Conservation (phyloP, 116 monocot species). For the Posidonia oceanica region DNA sequence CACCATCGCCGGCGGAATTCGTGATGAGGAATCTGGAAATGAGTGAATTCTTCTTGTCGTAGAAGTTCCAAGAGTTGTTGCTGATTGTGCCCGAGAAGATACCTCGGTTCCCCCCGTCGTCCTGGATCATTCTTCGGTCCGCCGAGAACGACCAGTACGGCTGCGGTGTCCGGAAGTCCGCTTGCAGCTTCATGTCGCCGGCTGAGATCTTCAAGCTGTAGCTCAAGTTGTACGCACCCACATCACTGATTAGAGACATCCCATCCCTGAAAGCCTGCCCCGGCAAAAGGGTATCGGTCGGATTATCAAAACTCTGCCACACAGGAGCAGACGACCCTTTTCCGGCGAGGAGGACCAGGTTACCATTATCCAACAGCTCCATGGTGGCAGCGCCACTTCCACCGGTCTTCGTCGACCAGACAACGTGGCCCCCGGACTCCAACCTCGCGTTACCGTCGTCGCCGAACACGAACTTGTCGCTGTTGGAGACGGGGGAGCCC, state of each 20-base stretch:
- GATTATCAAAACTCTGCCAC: constrained; percentile 34
- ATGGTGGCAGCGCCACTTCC: constrained; percentile 12
- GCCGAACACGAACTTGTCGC: constrained; percentile 15
- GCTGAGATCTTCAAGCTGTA: constrained; percentile 9
- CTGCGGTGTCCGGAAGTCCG: constrained; percentile 15
- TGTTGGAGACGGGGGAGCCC: constrained; percentile 10
- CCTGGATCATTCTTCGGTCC: constrained; percentile 23
- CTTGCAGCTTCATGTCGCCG: constrained; percentile 18
- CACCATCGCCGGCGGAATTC: constrained; percentile 3
- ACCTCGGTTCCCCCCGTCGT: constrained; percentile 8
- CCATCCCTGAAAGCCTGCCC: constrained; percentile 13
- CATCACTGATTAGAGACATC: constrained; percentile 12
- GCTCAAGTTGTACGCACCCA: background rate
- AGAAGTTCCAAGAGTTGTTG: constrained; percentile 56
- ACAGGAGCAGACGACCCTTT: background rate
- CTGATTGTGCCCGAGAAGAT: constrained; percentile 25
- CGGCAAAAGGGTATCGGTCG: constrained; percentile 24
- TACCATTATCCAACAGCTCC: constrained; percentile 17
- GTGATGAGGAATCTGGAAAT: constrained; percentile 24
- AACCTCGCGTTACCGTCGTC: constrained; percentile 10
- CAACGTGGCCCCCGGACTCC: background rate
- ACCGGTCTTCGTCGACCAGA: constrained; percentile 25
- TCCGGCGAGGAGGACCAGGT: constrained; percentile 11
- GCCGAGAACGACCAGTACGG: constrained; percentile 43
- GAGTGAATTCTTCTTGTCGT: constrained; percentile 21